Percentiles rank a stretch among this genome's conserved stretches.
phyloP scores from a whole-genome alignment of 1,139 yeast species.

The Hanseniaspora uvarum region DNA sequence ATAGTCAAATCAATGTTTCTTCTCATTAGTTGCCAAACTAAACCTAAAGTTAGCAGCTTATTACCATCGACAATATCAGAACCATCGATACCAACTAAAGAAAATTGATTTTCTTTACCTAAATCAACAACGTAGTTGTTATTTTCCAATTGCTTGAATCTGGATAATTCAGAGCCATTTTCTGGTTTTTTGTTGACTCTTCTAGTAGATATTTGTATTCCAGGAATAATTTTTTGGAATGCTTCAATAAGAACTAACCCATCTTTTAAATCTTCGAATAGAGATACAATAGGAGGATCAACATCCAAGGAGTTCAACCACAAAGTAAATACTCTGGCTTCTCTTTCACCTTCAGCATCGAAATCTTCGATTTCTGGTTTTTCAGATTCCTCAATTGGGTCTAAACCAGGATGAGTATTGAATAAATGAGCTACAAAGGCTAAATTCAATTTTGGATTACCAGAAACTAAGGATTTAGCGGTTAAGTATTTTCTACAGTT shows the following conservation, averaged over 20 bases:
- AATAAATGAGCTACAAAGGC: slow-evolving; percentile 96
- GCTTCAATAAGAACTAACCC: slow-evolving; percentile 86
- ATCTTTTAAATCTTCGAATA: slow-evolving; percentile 91
- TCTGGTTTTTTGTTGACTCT: slow-evolving; percentile 76
- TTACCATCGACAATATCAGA: slow-evolving; percentile 94
- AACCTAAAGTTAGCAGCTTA: slow-evolving; percentile 79
- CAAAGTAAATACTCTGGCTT: slow-evolving; percentile 93
- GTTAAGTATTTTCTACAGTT: slow-evolving; percentile 92
- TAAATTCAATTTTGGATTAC: slow-evolving; percentile 89
- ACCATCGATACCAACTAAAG: slow-evolving; percentile 96
- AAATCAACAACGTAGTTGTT: slow-evolving; percentile 93
- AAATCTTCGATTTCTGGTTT: slow-evolving; percentile 82
- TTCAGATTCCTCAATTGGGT: slow-evolving; percentile 87
- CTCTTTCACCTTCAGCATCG: slow-evolving; percentile 99
- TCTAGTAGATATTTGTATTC: slow-evolving; percentile 60
- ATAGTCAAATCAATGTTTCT: slow-evolving; percentile 82
- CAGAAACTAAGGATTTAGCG: slow-evolving; percentile 84
- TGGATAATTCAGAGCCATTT: slow-evolving; percentile 59
- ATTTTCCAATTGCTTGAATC: slow-evolving; percentile 92
- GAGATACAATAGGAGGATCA: slow-evolving; percentile 81
- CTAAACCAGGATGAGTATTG: slow-evolving; percentile 93
- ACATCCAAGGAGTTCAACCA: slow-evolving; percentile 96
- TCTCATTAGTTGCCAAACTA: slow-evolving; percentile 98
- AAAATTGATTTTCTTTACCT: slow-evolving; percentile 84
- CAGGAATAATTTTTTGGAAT: slow-evolving; percentile 90